These are phyloP conservation scores for Candida broadrunensis DNA, from an alignment of 805 yeast species.

Conservation along the genomic window DNA sequence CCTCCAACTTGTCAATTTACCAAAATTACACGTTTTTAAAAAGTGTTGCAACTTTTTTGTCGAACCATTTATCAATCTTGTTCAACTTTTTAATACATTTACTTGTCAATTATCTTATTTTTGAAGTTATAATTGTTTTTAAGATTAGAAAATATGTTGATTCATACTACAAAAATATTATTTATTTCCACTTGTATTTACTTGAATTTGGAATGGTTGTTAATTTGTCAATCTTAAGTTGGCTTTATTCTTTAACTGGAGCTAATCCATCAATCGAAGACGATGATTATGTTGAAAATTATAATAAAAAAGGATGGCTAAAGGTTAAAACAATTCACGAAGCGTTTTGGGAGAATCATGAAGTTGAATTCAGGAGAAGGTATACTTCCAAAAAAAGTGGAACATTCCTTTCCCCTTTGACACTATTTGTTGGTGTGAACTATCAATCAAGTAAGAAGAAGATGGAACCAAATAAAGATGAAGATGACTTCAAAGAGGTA, in stretches of 20 bases:
- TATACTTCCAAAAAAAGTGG: not conserved
- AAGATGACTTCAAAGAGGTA: not conserved
- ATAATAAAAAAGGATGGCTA: constrained; percentile 5
- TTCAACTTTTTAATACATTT: constrained; percentile 3
- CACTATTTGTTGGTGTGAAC: not conserved
- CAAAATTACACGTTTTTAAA: not conserved
- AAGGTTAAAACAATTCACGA: constrained; percentile 8
- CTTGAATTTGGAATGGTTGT: constrained; percentile 7
- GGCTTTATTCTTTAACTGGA: constrained; percentile 6
- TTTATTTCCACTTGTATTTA: constrained; percentile 2
- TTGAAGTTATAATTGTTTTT: constrained; percentile 10
- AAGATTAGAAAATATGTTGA: constrained; percentile 6
- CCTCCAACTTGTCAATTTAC: not conserved
- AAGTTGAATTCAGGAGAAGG: not conserved
- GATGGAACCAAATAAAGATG: not conserved
- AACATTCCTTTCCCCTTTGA: not conserved
- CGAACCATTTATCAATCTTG: constrained; percentile 1
- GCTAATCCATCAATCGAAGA: constrained; percentile 4
- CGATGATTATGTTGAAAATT: not conserved
- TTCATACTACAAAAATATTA: constrained; percentile 1
- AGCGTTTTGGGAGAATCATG: constrained; percentile 7
- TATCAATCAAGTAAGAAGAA: not conserved
- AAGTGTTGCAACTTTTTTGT: not conserved
- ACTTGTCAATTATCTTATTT: constrained; percentile 7
- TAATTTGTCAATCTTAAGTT: constrained; percentile 5